Conservation (phyloP, 306 rosid genomes). For the Rosa rugosa region DNA sequence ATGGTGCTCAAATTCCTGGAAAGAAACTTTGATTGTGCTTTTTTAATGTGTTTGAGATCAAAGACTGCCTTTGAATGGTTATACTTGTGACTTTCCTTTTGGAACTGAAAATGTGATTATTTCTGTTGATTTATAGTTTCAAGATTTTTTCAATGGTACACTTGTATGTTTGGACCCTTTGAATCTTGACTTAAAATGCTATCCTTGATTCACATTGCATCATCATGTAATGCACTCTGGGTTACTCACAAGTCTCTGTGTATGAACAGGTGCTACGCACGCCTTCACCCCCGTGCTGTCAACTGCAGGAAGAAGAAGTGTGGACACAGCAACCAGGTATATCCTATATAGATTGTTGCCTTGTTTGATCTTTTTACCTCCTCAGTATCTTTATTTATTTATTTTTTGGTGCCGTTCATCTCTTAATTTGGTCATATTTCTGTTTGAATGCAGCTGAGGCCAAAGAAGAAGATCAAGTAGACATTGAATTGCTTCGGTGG, state of each 20-base stretch:
- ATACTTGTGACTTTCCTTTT: not conserved
- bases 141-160: no score
- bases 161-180: not conserved
- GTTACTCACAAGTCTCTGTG: not conserved
- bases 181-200: not conserved
- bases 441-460: slow-evolving; percentile 78
- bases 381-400: not conserved
- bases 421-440: not conserved
- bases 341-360: not conserved
- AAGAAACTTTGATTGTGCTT: not conserved
- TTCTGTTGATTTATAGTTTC: not conserved
- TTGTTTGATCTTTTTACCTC: not conserved
- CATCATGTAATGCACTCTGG: not conserved
- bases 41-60: not conserved
- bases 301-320: slow-evolving; percentile 99
- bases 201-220: not conserved
- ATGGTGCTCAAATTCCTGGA: no score
- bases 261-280: slow-evolving; percentile 77
- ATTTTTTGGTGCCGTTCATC: not conserved
- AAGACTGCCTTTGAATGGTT: not conserved
- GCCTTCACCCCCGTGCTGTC: slow-evolving; percentile 98
- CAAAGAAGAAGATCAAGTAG: slow-evolving; percentile 99
- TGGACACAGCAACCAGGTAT: slow-evolving; percentile 99
- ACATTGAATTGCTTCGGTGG: slow-evolving; percentile 18
- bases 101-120: not conserved